phyloP scores from a whole-genome alignment of 129 eudicot genomes.

The Sambucus nigra region DNA sequence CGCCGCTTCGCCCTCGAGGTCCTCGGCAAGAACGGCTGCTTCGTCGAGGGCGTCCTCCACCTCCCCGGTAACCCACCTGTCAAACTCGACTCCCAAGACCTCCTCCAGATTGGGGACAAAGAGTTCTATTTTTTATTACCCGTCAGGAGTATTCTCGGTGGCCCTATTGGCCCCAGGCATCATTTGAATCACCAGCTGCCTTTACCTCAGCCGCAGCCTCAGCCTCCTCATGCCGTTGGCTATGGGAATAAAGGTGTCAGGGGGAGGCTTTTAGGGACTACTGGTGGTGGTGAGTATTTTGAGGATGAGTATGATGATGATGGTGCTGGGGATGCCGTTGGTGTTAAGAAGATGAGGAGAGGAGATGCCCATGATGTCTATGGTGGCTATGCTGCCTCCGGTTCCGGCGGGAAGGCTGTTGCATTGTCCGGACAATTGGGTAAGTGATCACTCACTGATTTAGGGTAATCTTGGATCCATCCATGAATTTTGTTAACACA shows the following conservation, averaged over 20 bases:
- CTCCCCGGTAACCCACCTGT: conserved; percentile 73
- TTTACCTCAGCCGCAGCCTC: conserved; percentile 27
- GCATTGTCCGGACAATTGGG: conserved; percentile 39
- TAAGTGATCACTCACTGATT: too few species aligned
- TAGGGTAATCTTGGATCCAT: too few species aligned
- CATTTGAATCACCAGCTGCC: conserved; percentile 17
- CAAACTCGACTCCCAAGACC: conserved; percentile 80
- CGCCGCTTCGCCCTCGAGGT: conserved; percentile 97
- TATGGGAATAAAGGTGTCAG: conserved; percentile 49
- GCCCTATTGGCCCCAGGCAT: conserved; percentile 44
- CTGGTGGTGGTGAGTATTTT: conserved; percentile 16
- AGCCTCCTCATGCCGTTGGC: too few species aligned
- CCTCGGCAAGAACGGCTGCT: conserved; percentile 91
- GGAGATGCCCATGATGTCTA: conserved; percentile 37
- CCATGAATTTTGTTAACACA: too few species aligned
- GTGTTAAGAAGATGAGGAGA: conserved; percentile 39
- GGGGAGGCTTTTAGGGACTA: conserved; percentile 26
- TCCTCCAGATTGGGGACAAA: conserved; percentile 83
- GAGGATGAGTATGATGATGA: conserved; percentile 46
- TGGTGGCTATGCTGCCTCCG: conserved; percentile 37
- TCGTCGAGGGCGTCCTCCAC: conserved; percentile 90
- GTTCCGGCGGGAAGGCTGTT: conserved; percentile 45
- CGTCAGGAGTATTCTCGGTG: conserved; percentile 61
- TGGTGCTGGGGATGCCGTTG: conserved; percentile 27
- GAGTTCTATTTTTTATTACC: conserved; percentile 84